Base-by-base conservation (phyloP, 208 protist species). In the Acanthamoeba castellanii region DNA sequence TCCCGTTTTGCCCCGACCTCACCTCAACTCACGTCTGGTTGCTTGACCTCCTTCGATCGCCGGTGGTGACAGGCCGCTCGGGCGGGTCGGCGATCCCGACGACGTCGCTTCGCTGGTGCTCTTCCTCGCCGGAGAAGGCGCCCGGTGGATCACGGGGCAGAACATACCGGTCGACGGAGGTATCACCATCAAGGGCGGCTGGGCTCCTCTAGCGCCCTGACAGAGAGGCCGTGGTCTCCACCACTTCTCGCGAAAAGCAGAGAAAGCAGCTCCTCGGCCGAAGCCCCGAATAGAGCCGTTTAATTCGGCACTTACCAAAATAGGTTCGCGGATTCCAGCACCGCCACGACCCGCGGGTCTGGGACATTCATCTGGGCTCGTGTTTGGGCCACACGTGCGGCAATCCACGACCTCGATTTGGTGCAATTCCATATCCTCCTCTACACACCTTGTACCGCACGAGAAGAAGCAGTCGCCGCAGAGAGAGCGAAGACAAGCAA, bases 111-210 rank as follows among this genome's bases (percentile, higher is more conserved):
- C 55, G 25, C n/a, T 68, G 27, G 82, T 90, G n/a, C 84, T 90
- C 4, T 90, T 59, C 30, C 52, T 90, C 16, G 84, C 84, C 30
- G 52, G 84, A 18, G 84, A 90, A 5, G 84, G 55, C 13, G 84
- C 84, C 2, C 9, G 57, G 42, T 90, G 84, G 84, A 59, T 90
- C 11, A 90, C 84, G 27, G 84, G 84, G 22, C 84, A 90, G n/a
- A 90, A 90, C 50, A 3, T 90, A 8, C 55, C 57, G 32, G 84
- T 90, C 22, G 84, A 90, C 14, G 84, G 52, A 20, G 84, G 84
- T 13, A 90, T 90, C 18, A 90, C 84, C 50, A 47, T 90, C 84
- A 70, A 90, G 32, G 84, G 84, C 30, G 52, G 84, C 0, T 90
- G 84, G 84, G 84, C 84, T 61, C 55, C 84, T 37, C 84, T 90